A percentile compares a stretch with the other conserved stretches of the same genome.
These are phyloP conservation scores for Cercophora scortea DNA, from an alignment of 495 filamentous ascomycete species.

Conservation along the genomic window DNA sequence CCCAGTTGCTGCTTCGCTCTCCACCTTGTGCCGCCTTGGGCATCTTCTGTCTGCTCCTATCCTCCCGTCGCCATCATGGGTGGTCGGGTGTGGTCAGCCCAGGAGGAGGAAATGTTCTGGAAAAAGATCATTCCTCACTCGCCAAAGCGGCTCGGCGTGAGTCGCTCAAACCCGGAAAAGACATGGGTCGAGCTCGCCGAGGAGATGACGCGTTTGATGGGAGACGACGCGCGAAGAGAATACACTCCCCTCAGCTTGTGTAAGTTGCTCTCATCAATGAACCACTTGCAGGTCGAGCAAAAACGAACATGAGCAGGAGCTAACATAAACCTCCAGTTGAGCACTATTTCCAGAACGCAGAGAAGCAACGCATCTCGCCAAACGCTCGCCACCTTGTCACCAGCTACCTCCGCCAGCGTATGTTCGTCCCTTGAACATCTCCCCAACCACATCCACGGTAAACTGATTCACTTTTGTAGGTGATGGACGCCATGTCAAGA, in stretches of 20 bases:
- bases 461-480: too few relatives aligned
- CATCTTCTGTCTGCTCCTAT: too few relatives aligned
- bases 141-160: constrained; percentile 24
- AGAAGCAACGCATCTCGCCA: constrained; percentile 22
- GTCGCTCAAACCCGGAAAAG: constrained; percentile 15
- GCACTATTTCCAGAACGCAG: constrained; percentile 37
- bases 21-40: too few relatives aligned
- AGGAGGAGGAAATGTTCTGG: constrained; percentile 38
- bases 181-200: constrained; percentile 23
- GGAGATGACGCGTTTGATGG: constrained; percentile 26
- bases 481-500: too few relatives aligned
- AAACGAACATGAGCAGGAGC: neutral
- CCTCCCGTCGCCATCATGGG: constrained; percentile 23
- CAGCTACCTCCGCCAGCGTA: neutral
- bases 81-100: constrained; percentile 29
- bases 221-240: constrained; percentile 13
- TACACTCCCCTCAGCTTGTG: constrained; percentile 32
- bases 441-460: too few relatives aligned
- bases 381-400: constrained; percentile 7
- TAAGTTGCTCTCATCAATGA: constrained; percentile 13
- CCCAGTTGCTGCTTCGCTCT: too few relatives aligned
- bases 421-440: too few relatives aligned
- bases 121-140: constrained; percentile 23
- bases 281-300: neutral
- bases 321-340: constrained; percentile 29